These are phyloP conservation scores for Capronia coronata DNA, from an alignment of 2,329 filamentous ascomycete genomes.

Conservation along the genomic window DNA sequence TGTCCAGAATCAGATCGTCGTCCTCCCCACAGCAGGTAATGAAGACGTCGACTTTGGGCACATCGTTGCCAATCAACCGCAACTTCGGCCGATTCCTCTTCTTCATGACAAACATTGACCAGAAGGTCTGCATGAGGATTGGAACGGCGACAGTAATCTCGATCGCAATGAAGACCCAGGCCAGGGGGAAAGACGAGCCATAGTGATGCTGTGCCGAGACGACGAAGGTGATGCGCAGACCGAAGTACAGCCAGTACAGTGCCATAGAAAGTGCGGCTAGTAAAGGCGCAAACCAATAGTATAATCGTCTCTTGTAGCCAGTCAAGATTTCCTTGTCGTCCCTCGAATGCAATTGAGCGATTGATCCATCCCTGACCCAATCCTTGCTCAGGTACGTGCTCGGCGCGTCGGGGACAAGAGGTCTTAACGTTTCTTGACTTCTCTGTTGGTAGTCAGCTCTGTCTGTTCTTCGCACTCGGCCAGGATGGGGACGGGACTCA, in stretches of 20 bases:
- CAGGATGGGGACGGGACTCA: slow-evolving; percentile 21
- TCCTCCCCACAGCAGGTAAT: slow-evolving; percentile 54
- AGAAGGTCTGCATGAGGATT: slow-evolving; percentile 51
- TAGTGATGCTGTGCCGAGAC: slow-evolving; percentile 45
- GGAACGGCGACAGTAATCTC: slow-evolving; percentile 47
- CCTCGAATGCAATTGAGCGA: slow-evolving; percentile 34
- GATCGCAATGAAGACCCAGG: slow-evolving; percentile 54
- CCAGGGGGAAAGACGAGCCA: slow-evolving; percentile 42
- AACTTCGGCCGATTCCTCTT: slow-evolving; percentile 50
- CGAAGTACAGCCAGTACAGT: slow-evolving; percentile 44
- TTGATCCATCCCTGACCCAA: slow-evolving; percentile 36
- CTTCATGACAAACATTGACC: slow-evolving; percentile 54
- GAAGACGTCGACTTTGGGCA: slow-evolving; percentile 52
- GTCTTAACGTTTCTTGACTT: slow-evolving; percentile 34
- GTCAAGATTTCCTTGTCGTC: slow-evolving; percentile 37
- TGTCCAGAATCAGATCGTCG: slow-evolving; percentile 51
- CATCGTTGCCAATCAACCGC: slow-evolving; percentile 35
- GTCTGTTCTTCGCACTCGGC: slow-evolving; percentile 3
- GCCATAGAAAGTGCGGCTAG: slow-evolving; percentile 34
- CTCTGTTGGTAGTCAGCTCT: slow-evolving; percentile 29
- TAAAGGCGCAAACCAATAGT: slow-evolving; percentile 32
- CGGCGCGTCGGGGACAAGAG: slow-evolving; percentile 31
- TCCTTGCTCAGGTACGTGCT: slow-evolving; percentile 32
- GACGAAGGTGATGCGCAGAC: slow-evolving; percentile 48
- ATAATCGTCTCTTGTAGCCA: slow-evolving; percentile 36